These are phyloP conservation scores for Dryas integrifolia DNA, from an alignment of 331 rosid species.

Conservation along the genomic window DNA sequence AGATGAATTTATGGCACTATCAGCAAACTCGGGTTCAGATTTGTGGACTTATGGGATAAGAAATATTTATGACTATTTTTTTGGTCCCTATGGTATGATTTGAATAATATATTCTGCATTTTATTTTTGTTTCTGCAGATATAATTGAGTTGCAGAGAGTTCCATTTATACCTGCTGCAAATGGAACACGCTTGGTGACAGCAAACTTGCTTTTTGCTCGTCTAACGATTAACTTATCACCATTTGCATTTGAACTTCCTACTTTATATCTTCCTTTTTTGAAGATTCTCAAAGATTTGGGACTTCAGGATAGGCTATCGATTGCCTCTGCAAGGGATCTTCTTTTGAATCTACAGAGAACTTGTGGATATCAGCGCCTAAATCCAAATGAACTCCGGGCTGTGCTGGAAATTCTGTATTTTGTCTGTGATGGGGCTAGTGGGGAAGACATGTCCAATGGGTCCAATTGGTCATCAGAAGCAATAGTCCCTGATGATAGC, in stretches of 20 bases:
- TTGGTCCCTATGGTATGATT: not conserved
- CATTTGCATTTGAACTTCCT: slow-evolving; percentile 96
- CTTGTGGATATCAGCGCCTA: slow-evolving; percentile 88
- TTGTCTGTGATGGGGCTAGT: slow-evolving; percentile 60
- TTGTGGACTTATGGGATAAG: too few species aligned
- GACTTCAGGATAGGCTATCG: slow-evolving; percentile 79
- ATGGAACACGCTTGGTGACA: slow-evolving; percentile 88
- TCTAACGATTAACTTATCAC: slow-evolving; percentile 78
- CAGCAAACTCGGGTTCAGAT: too few species aligned
- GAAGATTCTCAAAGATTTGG: slow-evolving; percentile 82
- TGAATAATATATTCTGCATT: slow-evolving; percentile 16
- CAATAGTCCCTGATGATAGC: slow-evolving; percentile 89
- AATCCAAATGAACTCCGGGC: slow-evolving; percentile 98
- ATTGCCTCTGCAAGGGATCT: slow-evolving; percentile 78
- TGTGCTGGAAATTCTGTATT: slow-evolving; percentile 81
- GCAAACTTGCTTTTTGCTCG: slow-evolving; percentile 80
- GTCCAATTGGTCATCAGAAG: slow-evolving; percentile 59
- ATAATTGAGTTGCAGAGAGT: slow-evolving; percentile 55
- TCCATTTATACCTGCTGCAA: slow-evolving; percentile 92
- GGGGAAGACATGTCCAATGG: slow-evolving; percentile 44
- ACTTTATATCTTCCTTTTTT: slow-evolving; percentile 72
- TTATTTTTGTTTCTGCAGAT: slow-evolving; percentile 51
- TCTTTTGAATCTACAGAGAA: slow-evolving; percentile 75
- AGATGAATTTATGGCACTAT: too few species aligned
- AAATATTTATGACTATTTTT: not conserved